These are phyloP conservation scores for Apophysomyces trapeziformis DNA, from an alignment of 371 early-diverging fungal genomes.

Conservation along the genomic window DNA sequence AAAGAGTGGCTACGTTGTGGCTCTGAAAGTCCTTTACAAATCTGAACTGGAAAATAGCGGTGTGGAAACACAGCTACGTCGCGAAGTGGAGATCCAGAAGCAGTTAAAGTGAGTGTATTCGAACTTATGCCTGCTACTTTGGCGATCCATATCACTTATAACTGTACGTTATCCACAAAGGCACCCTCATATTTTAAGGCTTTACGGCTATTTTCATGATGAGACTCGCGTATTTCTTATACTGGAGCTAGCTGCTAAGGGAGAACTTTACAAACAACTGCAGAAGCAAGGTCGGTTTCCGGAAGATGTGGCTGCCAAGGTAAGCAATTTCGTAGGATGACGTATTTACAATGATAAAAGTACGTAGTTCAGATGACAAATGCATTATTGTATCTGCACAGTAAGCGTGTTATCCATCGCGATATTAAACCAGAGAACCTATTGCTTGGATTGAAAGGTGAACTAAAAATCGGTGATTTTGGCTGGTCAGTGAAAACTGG, in stretches of 20 bases:
- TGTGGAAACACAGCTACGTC: constrained; percentile 40
- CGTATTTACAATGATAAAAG: constrained; percentile 28
- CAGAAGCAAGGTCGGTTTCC: constrained; percentile 69
- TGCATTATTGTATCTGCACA: constrained; percentile 87
- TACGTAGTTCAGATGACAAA: constrained; percentile 89
- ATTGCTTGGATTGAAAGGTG: constrained; percentile 65
- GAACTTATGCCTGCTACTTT: neutral
- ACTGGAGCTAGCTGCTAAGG: constrained; percentile 94
- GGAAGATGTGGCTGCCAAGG: constrained; percentile 80
- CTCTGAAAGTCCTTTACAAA: constrained; percentile 93
- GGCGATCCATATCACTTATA: neutral
- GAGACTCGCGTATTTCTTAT: constrained; percentile 92
- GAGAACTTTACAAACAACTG: constrained; percentile 92
- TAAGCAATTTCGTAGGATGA: constrained; percentile 21
- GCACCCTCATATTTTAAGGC: constrained; percentile 90
- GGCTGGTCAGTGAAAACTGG: constrained; percentile 54
- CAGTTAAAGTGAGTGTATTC: constrained; percentile 15
- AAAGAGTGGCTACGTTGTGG: constrained; percentile 85
- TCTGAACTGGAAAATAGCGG: constrained; percentile 64
- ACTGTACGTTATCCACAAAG: constrained; percentile 31
- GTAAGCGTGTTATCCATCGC: constrained; percentile 96
- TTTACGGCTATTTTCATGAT: constrained; percentile 98
- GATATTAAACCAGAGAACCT: constrained; percentile 98
- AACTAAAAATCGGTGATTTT: constrained; percentile 56
- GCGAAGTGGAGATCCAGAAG: constrained; percentile 96